Evolutionary conservation across 2,329 filamentous ascomycete species (phyloP), one percentile per base, ranked within the genome.

Genomic region (Talaromyces rugulosus): DNA sequence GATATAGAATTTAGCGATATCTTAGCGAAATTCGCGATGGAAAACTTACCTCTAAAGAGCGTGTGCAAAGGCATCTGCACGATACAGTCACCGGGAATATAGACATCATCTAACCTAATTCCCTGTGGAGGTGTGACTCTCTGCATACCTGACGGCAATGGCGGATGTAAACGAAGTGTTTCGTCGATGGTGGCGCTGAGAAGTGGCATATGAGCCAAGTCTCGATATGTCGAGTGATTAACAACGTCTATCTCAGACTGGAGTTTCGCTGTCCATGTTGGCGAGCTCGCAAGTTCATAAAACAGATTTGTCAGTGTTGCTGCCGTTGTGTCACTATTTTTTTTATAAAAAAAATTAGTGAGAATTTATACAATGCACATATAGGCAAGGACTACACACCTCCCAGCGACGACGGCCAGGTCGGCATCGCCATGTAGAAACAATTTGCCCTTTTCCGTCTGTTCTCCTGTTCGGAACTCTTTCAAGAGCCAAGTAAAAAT

Each of bases 71-170:
- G 67, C 16, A 66, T 61, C 11, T 53, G 54, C 23, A 70, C 61
- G 5, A 63, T 64, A 30, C 61, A 62, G 18, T 62, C 56, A 5
- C 42, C 59, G 0, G 68, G 68, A 14, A 72, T 62, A 53, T 61
- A 51, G 9, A 54, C 55, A n/a, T 67, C 63, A 28, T 47, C 55
- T 16, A 64, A 31, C 52, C 33, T 58, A 11, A 63, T 27, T 5
- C 63, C 63, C 28, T 60, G 50, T 12, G 66, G 73, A 0, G 77
- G 73, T 23, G 58, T 61, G n/a, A 71, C 54, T 1, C 77, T 70
- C 50, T 75, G 73, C 2, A 80, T 66, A 0, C 68, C 68, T 4
- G 77, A 61, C 12, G 58, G 58, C 34, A 61, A 14, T 40, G 62
- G 36, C 18, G 62, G 62, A 50, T 63, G 62, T 44, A 63, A 55